phyloP scores from a whole-genome alignment of 2,329 filamentous ascomycete genomes.

The Dissoconium aciculare region DNA sequence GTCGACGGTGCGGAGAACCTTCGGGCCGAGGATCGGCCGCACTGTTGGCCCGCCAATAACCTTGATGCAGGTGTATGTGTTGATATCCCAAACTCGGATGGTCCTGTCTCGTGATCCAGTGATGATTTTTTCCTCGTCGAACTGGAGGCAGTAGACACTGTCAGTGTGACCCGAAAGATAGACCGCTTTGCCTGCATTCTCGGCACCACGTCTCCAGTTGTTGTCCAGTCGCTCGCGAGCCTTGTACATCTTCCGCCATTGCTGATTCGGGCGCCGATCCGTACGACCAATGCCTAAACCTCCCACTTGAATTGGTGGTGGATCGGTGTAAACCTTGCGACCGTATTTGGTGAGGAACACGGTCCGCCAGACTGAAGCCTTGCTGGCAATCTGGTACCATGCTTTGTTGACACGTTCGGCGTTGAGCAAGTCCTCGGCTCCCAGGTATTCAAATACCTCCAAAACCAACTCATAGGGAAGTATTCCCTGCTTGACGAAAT shows the following conservation, averaged over 20 bases:
- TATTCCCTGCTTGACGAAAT: constrained; percentile 24
- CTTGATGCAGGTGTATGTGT: constrained; percentile 68
- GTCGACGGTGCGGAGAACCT: constrained; percentile 29
- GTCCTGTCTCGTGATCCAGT: constrained; percentile 92
- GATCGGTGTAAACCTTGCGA: constrained; percentile 30
- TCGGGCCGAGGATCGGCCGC: constrained; percentile 34
- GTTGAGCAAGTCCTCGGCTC: constrained; percentile 40
- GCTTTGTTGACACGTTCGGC: constrained; percentile 41
- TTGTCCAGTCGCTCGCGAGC: constrained; percentile 60
- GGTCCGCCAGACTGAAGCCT: constrained; percentile 45
- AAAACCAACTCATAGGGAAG: constrained; percentile 46
- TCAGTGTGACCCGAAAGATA: constrained; percentile 90
- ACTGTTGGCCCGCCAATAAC: constrained; percentile 66
- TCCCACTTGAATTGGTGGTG: constrained; percentile 33
- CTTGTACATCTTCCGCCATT: constrained; percentile 78
- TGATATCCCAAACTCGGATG: constrained; percentile 90
- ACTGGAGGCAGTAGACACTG: constrained; percentile 95
- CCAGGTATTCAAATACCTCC: constrained; percentile 45
- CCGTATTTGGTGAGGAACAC: constrained; percentile 45
- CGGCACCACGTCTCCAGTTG: constrained; percentile 56
- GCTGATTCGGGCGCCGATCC: constrained; percentile 41
- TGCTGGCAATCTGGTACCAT: constrained; percentile 42
- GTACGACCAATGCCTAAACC: constrained; percentile 37
- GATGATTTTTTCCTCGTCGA: constrained; percentile 95
- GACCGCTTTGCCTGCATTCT: constrained; percentile 56